Evolutionary conservation across 2,329 filamentous ascomycete species (phyloP).

Genomic region (Pyricularia grisea): DNA sequence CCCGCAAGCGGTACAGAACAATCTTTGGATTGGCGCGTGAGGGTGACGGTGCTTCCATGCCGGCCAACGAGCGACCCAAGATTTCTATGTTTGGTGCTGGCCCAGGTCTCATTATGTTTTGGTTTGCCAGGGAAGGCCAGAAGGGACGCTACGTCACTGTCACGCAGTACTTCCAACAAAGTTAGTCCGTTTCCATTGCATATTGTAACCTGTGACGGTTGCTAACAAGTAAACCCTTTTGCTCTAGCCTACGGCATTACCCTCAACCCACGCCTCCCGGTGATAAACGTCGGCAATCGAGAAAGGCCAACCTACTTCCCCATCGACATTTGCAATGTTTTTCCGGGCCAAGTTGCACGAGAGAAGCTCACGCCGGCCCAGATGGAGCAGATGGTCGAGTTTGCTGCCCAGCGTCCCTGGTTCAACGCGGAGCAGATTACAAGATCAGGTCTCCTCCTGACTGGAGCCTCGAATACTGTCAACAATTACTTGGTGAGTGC

Average conservation of each 20-base stretch:
- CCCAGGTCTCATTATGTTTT: conserved; percentile 46
- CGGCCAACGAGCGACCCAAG: conserved; percentile 13
- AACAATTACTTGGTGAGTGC: background rate
- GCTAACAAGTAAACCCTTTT: background rate
- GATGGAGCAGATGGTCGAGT: conserved; percentile 59
- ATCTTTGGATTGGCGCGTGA: background rate
- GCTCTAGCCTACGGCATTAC: conserved; percentile 19
- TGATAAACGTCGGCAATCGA: conserved; percentile 56
- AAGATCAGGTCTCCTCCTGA: conserved; percentile 41
- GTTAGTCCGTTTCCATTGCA: conserved; percentile 19
- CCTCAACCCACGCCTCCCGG: conserved; percentile 34
- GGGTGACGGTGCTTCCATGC: background rate
- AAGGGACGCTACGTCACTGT: conserved; percentile 21
- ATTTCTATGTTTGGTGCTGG: conserved; percentile 29
- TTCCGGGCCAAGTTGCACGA: conserved; percentile 54
- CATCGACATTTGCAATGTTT: conserved; percentile 53
- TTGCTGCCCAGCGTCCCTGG: conserved; percentile 58
- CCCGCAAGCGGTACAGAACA: background rate
- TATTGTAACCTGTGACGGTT: no score
- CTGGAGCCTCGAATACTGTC: conserved; percentile 40
- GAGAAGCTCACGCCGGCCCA: conserved; percentile 50
- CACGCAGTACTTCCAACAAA: conserved; percentile 31
- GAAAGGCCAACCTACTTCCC: conserved; percentile 55
- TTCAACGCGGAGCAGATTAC: conserved; percentile 60
- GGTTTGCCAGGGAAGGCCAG: conserved; percentile 19